Evolutionary conservation across 140 eudicot species (phyloP).

Genomic region (Flaveria floridana): DNA sequence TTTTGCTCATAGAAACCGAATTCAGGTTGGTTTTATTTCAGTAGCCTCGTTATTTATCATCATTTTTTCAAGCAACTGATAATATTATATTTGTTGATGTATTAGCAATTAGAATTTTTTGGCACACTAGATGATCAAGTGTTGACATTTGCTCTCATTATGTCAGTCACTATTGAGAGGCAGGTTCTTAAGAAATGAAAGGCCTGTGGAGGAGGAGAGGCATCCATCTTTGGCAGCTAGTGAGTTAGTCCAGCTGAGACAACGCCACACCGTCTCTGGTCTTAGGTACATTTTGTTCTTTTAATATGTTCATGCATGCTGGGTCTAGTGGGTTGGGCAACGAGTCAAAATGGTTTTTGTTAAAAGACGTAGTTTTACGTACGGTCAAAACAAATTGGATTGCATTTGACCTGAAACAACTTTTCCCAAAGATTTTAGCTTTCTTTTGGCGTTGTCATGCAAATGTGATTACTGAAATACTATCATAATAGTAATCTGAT

Average conservation of each 20-base stretch:
- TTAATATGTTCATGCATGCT: not conserved
- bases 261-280: conserved; percentile 87
- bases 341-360: not conserved
- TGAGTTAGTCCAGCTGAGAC: conserved; percentile 82
- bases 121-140: conserved; percentile 19
- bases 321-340: not conserved
- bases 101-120: conserved; percentile 9
- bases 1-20: conserved; percentile 88
- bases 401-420: conserved; percentile 1
- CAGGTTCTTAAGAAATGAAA: conserved; percentile 74
- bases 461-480: not conserved
- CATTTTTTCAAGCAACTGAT: conserved; percentile 1
- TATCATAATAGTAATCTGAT: not conserved
- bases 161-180: conserved; percentile 83
- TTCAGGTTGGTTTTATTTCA: conserved; percentile 58
- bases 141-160: conserved; percentile 12
- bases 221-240: conserved; percentile 75
- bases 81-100: not conserved
- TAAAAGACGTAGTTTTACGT: not conserved
- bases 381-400: not conserved
- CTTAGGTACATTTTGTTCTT: conserved; percentile 51
- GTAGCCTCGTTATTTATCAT: not conserved
- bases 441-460: not conserved
- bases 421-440: not conserved
- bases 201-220: conserved; percentile 74